Conservation (phyloP, 2,329 filamentous ascomycete species). For the Camillea tinctor region DNA sequence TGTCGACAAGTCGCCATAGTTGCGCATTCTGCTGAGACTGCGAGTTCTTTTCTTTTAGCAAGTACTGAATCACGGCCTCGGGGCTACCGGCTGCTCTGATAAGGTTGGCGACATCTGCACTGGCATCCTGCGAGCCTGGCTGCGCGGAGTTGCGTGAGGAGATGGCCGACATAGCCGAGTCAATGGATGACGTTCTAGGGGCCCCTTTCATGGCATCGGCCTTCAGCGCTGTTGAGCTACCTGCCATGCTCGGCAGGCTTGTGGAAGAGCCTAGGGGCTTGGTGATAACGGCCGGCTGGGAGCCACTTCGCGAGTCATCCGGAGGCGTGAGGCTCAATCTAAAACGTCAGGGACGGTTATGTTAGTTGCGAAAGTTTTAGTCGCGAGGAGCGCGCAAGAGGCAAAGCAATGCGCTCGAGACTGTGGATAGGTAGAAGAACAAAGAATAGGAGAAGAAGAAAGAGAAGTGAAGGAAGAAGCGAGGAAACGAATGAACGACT, state of each 20-base stretch:
- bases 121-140: slow-evolving; percentile 57
- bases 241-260: slow-evolving; percentile 46
- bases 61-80: slow-evolving; percentile 82
- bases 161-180: slow-evolving; percentile 83
- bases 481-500: not conserved
- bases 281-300: slow-evolving; percentile 41
- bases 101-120: slow-evolving; percentile 74
- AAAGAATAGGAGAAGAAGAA: not conserved
- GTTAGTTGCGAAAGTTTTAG: slow-evolving; percentile 3
- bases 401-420: slow-evolving; percentile 1
- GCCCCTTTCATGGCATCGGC: slow-evolving; percentile 39
- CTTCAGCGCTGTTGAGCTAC: slow-evolving; percentile 41
- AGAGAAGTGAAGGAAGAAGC: too few species aligned
- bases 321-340: slow-evolving; percentile 35
- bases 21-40: slow-evolving; percentile 87
- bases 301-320: slow-evolving; percentile 51
- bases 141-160: slow-evolving; percentile 60
- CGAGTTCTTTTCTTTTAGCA: slow-evolving; percentile 88
- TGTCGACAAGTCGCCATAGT: slow-evolving; percentile 93
- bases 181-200: slow-evolving; percentile 82
- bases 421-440: slow-evolving; percentile 2
- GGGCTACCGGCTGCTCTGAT: slow-evolving; percentile 84
- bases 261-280: slow-evolving; percentile 43
- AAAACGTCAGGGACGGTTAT: slow-evolving; percentile 5
- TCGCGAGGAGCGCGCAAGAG: not conserved